A percentile compares a stretch with the other conserved stretches of the same genome.
These are phyloP conservation scores for Rhodotorula taiwanensis DNA, from an alignment of 768 basidiomycete species.

Conservation along the genomic window DNA sequence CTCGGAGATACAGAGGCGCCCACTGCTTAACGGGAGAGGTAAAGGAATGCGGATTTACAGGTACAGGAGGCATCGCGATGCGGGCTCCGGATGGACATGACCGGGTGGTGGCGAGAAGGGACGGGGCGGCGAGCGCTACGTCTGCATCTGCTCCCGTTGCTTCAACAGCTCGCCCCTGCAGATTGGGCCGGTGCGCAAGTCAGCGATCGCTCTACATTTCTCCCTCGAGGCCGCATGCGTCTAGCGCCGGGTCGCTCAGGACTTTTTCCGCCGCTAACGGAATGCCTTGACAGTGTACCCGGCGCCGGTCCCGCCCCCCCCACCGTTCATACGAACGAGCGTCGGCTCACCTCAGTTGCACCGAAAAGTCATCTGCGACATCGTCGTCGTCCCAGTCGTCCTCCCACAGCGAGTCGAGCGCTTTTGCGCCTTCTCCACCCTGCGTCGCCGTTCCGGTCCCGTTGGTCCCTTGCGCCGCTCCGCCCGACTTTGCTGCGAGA, in stretches of 20 bases:
- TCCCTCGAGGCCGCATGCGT: too few relatives aligned
- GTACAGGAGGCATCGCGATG: too few relatives aligned
- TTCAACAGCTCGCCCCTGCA: constrained; percentile 36
- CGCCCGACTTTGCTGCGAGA: constrained; percentile 48
- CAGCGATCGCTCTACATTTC: background rate
- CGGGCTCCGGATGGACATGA: too few relatives aligned
- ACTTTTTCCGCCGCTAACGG: too few relatives aligned
- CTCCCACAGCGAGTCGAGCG: constrained; percentile 92
- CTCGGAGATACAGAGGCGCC: too few relatives aligned
- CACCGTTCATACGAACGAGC: too few relatives aligned
- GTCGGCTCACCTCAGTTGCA: constrained; percentile 73
- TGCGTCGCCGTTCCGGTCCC: constrained; percentile 49
- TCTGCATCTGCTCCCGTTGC: constrained; percentile 35
- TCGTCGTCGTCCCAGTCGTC: constrained; percentile 99
- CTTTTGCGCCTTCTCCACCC: constrained; percentile 57
- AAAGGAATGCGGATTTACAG: too few relatives aligned
- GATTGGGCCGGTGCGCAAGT: background rate
- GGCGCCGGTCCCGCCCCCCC: too few relatives aligned
- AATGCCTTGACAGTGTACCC: too few relatives aligned
- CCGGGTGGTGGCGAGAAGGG: too few relatives aligned
- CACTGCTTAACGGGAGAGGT: too few relatives aligned
- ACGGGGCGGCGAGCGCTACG: background rate
- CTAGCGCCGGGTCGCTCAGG: too few relatives aligned
- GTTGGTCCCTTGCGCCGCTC: constrained; percentile 44
- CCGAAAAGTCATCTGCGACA: constrained; percentile 93